A percentile compares a stretch with the other conserved stretches of the same genome.
Conservation (phyloP, 2,329 filamentous ascomycete species). For the Pseudogymnoascus sp. region DNA sequence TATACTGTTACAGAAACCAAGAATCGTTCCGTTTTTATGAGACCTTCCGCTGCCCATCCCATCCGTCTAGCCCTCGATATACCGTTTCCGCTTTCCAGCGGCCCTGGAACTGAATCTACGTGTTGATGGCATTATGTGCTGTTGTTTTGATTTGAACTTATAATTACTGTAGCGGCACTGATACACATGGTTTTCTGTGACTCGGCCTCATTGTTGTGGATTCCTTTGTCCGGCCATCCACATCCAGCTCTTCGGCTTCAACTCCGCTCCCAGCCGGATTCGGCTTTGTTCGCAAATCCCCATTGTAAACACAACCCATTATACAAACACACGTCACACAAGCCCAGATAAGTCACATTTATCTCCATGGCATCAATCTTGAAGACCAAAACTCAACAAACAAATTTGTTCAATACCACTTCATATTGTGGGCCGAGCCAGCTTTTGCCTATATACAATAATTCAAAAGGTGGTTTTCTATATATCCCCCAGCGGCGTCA, state of each 20-base stretch:
- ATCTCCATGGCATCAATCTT: neutral
- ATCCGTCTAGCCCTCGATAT: neutral
- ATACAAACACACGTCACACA: neutral
- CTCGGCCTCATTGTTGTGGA: neutral
- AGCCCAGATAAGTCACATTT: neutral
- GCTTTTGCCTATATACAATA: constrained; percentile 4
- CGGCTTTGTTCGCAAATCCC: neutral
- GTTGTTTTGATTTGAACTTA: neutral
- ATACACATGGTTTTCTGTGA: neutral
- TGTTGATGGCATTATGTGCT: neutral
- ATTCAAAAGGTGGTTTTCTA: constrained; percentile 5
- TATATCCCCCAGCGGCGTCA: neutral
- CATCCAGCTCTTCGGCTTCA: neutral
- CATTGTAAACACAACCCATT: neutral
- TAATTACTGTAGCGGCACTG: neutral
- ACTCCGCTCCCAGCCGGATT: neutral
- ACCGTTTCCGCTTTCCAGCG: neutral
- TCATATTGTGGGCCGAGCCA: constrained; percentile 2
- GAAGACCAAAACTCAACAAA: neutral
- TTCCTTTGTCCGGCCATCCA: neutral
- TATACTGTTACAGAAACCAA: too few species aligned
- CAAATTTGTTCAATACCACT: constrained; percentile 1
- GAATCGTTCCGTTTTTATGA: neutral
- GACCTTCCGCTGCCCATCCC: neutral
- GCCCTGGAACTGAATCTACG: neutral